These are phyloP conservation scores for Naumovozyma castellii DNA, from an alignment of 805 yeast genomes.

Conservation along the genomic window DNA sequence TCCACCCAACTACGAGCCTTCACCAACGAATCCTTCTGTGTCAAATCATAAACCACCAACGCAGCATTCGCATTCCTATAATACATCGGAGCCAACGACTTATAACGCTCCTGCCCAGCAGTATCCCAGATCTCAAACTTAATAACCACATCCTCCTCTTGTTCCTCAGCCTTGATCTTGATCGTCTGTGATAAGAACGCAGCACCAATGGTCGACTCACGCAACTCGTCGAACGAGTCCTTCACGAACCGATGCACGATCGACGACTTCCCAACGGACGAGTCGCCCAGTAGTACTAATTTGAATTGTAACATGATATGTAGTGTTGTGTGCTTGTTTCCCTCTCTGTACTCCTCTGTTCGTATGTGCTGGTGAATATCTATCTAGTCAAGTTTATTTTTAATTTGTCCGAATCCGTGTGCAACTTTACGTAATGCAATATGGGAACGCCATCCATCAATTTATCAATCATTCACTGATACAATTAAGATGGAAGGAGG, in stretches of 20 bases:
- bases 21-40: constrained; percentile 57
- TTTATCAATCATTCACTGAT: too few species aligned
- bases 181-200: constrained; percentile 85
- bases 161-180: constrained; percentile 22
- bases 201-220: constrained; percentile 96
- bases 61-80: constrained; percentile 78
- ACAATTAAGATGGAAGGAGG: too few species aligned
- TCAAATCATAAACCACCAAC: constrained; percentile 77
- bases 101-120: constrained; percentile 89
- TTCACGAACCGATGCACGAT: constrained; percentile 73
- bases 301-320: constrained; percentile 42
- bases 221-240: constrained; percentile 61
- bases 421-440: too few species aligned
- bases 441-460: too few species aligned
- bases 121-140: constrained; percentile 85
- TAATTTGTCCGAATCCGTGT: too few species aligned
- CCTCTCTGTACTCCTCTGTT: background rate
- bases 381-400: too few species aligned
- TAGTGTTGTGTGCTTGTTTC: background rate
- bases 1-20: constrained; percentile 87
- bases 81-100: constrained; percentile 75
- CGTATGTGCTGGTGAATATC: background rate
- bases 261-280: constrained; percentile 77
- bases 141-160: constrained; percentile 18
- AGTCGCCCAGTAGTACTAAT: constrained; percentile 68